Base-by-base conservation (phyloP, 345 rosid species). In the Boechera divaricarpa region DNA sequence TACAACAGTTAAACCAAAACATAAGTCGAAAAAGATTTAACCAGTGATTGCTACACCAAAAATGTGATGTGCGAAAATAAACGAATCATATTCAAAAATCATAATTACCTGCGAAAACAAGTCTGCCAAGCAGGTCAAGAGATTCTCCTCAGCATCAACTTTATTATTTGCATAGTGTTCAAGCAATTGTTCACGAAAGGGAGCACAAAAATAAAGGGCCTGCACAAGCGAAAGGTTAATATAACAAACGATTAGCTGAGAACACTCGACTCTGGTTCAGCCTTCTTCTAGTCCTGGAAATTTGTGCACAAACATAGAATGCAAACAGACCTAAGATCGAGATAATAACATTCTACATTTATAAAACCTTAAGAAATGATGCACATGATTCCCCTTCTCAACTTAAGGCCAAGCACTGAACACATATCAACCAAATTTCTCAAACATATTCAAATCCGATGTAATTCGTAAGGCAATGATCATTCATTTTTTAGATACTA, bases 121-220 rank as follows among this genome's bases (percentile, higher is more conserved):
- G 82, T 92, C 98, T 5, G 93, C 96, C 79, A 92, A 83, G 86
- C 98, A 92, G 1, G 92, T 89, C 85, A 92, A 80, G 47, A 92
- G 91, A 82, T 90, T 92, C 81, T 92, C 98, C 74, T 90, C 98
- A 7, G 82, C 88, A 70, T 89, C 98, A 42, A 76, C 91, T 82
- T 87, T 92, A 74, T 77, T 84, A 68, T 69, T 87, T 35, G 88
- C 84, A 76, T 84, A 89, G 68, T 87, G 85, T 31, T 92, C 92
- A 63, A 92, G 87, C 80, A 92, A 77, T 66, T 92, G 96, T 78
- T 90, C 96, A 31, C 98, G 98, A 84, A 92, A 92, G 24, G 96
- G 92, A 59, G 86, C 94, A 64, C 98, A 92, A 77, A 92, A 92
- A 75, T 92, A 92, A 68, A 92, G 94, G 15, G 98, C 96, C 98